A percentile compares a stretch with the other conserved stretches of the same genome.
Conservation (phyloP, 352 stramenopile species). For the Phytophthora colocasiae region DNA sequence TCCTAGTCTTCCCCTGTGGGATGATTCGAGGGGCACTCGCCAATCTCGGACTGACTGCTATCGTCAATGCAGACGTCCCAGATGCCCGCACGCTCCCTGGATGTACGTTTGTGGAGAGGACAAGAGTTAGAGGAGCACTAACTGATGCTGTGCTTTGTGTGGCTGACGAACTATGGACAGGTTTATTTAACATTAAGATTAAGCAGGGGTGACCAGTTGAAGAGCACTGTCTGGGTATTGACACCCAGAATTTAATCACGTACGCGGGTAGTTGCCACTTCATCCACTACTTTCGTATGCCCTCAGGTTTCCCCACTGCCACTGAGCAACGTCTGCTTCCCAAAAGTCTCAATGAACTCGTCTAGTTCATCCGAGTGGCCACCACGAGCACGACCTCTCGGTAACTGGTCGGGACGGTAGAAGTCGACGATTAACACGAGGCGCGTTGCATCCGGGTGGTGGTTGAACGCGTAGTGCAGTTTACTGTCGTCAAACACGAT, state of each 20-base stretch:
- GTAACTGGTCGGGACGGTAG: constrained; percentile 82
- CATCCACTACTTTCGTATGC: constrained; percentile 1
- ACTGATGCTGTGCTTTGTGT: constrained; percentile 3
- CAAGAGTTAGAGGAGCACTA: background rate
- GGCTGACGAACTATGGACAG: constrained; percentile 39
- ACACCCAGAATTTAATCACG: constrained; percentile 18
- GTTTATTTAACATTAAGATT: constrained; percentile 94
- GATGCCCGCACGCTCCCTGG: constrained; percentile 91
- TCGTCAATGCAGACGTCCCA: constrained; percentile 95
- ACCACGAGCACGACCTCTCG: constrained; percentile 77
- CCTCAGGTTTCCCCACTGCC: constrained; percentile 21
- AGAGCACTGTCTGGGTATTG: constrained; percentile 9
- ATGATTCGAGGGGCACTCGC: constrained; percentile 95
- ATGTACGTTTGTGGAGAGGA: constrained; percentile 72
- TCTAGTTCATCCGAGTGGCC: constrained; percentile 91
- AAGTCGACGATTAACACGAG: constrained; percentile 91
- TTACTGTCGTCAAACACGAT: constrained; percentile 94
- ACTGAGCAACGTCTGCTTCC: constrained; percentile 50
- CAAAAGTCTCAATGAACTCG: constrained; percentile 89
- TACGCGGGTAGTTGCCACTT: constrained; percentile 5
- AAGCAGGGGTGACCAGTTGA: constrained; percentile 61
- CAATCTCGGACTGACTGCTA: constrained; percentile 95
- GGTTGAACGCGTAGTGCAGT: constrained; percentile 89
- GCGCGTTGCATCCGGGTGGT: constrained; percentile 67
- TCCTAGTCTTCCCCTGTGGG: constrained; percentile 96